Base-by-base conservation (phyloP, 2,329 filamentous ascomycete genomes). In the Diaporthe vexans region DNA sequence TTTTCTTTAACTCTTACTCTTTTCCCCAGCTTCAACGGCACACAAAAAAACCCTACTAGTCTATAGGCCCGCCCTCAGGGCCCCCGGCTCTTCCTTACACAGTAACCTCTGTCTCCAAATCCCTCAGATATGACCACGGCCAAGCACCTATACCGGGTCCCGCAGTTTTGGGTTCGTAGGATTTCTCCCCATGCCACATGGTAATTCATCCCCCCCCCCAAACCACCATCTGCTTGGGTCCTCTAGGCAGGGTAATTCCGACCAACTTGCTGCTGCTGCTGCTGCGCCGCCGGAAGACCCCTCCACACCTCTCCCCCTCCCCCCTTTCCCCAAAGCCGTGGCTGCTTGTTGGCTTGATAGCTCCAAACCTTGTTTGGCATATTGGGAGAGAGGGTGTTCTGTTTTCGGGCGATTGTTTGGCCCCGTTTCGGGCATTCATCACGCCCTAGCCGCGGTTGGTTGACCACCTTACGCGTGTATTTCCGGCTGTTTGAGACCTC, bases 81-180 rank as follows among this genome's bases (percentile, higher is more conserved):
- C n/a, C 26, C 43, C 40, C 59, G 26, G 26, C 43, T 35, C 43
- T 29, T 51, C 17, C 58, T 3, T 17, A 15, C 10, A 40, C 52
- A 6, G 29, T 33, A 33, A 33, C 8, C 17, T 37, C 29, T 21
- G 24, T 48, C 61, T n/a, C 26, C 43, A 51, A 67, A 67, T 52
- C 40, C 59, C 43, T 65, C 61, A 37, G 40, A 24, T 67, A 67
- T 67, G 51, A 46, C 10, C 19, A 24, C 29, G 29, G 29, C 29
- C 26, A 67, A 67, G 46, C 43, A 67, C 61, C 46, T 67, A 67
- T 67, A 67, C 61, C 61, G 43, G 46, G 61, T 67, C 61, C 61
- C 61, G 61, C 46, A 67, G 61, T 67, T 67, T 67, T 67, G 43
- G 61, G 61, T 67, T 67, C 29, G 61, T 51, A 67, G 61, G 61